Evolutionary conservation across 2,329 filamentous ascomycete species (phyloP), one percentile per base, ranked within the genome.

Genomic region (Cladosporium sp.): DNA sequence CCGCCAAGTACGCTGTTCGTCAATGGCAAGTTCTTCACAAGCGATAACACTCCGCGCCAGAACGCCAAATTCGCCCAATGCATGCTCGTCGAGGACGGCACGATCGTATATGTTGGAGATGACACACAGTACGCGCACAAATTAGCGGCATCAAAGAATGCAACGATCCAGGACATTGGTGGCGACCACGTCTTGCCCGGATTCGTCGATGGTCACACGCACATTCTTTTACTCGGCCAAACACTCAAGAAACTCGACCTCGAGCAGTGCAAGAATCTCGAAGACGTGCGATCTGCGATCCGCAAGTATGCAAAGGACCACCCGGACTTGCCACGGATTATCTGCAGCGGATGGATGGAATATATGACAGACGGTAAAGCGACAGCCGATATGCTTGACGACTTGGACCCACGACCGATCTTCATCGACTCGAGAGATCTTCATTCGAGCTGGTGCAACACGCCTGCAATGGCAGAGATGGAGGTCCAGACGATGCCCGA

Each of bases 191-290:
- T 84, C 6, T 69, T 84, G 1, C 82, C 82, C 0, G 80, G 81
- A 5, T 84, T 84, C 66, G 76, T 84, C 51, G 82, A 85, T 63
- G 82, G 80, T 0, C 82, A 85, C 65, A 81, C 83, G 73, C 82
- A 85, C 67, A 74, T 84, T 12, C 73, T 84, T 42, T 75, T 82
- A 49, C 76, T 84, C 25, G 82, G 82, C 2, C 79, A 82, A 64
- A 78, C 81, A 0, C 75, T 84, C 12, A 74, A 76, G 61, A 84
- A 83, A 68, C 73, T 80, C 34, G 73, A 76, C 39, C 71, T 85
- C 2, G 74, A 77, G 42, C 58, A 64, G 12, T 83, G 82, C 70
- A 74, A 74, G 51, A 71, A 73, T 54, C 71, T 84, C 0, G 67
- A 70, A 5, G 81, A 83, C 51, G 84, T 85, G 62, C 76, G 77